Evolutionary conservation across 345 rosid genomes (phyloP).

Genomic region (Gossypium rotundifolium): DNA sequence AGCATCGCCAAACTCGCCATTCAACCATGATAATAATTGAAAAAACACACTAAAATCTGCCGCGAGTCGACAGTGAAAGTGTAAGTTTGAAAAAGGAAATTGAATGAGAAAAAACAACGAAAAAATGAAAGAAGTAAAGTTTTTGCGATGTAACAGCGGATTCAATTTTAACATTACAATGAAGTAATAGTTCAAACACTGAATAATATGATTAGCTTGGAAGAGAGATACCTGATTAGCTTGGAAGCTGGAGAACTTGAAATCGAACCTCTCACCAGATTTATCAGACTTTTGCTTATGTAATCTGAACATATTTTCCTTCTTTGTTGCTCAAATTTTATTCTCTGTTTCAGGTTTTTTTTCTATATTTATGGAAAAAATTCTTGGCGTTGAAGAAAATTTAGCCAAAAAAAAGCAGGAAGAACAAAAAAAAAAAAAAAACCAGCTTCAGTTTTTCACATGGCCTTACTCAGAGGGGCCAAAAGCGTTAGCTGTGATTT

Average conservation of each 20-base stretch:
- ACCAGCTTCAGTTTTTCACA: conserved; percentile 8
- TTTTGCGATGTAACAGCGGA: conserved; percentile 9
- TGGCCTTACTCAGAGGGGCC: background rate
- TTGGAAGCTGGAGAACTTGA: conserved; percentile 47
- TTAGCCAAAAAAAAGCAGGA: background rate
- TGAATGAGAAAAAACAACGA: background rate
- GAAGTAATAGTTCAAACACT: background rate
- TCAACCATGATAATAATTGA: background rate
- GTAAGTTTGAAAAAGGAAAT: background rate
- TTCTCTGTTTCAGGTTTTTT: background rate
- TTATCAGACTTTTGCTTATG: conserved; percentile 41
- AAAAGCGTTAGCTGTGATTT: conserved; percentile 21
- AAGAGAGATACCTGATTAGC: conserved; percentile 40
- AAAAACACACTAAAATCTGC: background rate
- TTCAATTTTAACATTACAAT: background rate
- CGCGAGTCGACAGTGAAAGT: background rate
- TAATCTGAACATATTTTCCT: conserved; percentile 42
- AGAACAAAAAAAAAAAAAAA: background rate
- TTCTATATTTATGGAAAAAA: background rate
- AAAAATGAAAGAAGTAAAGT: background rate
- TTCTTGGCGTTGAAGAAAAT: background rate
- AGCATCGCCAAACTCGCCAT: background rate
- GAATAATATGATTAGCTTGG: background rate
- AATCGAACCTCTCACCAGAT: conserved; percentile 37
- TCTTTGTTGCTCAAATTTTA: background rate